Evolutionary conservation across 208 protist genomes (phyloP), one percentile per base, ranked within the genome.

Genomic region (Acanthamoeba culbertsoni): DNA sequence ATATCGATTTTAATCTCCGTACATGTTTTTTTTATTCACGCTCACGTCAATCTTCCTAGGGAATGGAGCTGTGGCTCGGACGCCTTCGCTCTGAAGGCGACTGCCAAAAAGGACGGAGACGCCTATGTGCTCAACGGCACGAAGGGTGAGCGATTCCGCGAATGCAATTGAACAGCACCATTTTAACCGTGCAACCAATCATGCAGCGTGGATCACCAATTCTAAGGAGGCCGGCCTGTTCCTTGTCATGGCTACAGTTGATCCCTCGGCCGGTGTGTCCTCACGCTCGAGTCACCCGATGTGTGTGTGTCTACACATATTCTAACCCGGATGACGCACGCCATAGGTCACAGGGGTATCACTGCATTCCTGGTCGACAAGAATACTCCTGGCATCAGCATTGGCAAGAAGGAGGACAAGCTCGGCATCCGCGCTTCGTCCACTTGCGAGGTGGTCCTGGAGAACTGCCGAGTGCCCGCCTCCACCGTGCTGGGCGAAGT

Each of bases 381-480:
- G 6, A 96, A 97, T 93, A 98, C 95, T 16, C 93, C 96, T 0
- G 98, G 98, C 53, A 62, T 99, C 14, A 96, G 75, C 8, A 96
- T 99, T 59, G 98, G 98, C 51, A 98, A 98, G 43, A 98, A 98
- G 23, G 98, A 99, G 95, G 95, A 99, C 91, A 99, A 99, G 94
- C 95, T 99, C 0, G 97, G 98, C 93, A 99, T 99, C 84, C 95
- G 98, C 59, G 98, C 98, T 5, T 99, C 98, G 65, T 99, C 98
- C 1, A 99, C 98, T 1, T 98, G 98, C 82, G 98, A 99, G 94
- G 96, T 99, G 1, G 94, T 96, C 42, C 97, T 99, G 42, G 96
- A 99, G 10, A 98, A 99, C 86, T 98, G 37, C 37, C 63, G 51
- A 20, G 93, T 96, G 1, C 65, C 79, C 26, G 35, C 8, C 2